Evolutionary conservation across 1,139 yeast genomes (phyloP).

Genomic region (Yamadazyma dushanensis): DNA sequence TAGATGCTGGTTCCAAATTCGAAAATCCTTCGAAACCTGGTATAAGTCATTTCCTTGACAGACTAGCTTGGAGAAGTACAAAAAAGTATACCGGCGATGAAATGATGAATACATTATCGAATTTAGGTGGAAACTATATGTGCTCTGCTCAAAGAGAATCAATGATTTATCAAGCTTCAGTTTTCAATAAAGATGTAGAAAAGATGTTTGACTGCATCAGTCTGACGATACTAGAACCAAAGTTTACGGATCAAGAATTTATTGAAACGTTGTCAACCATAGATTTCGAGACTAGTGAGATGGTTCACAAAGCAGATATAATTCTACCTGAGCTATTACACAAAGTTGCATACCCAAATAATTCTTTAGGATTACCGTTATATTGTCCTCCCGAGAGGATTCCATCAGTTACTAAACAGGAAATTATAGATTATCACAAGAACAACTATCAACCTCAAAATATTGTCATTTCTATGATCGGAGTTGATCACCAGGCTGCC

Average conservation of each 20-base stretch:
- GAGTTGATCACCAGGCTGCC: constrained; percentile 74
- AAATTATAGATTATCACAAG: constrained; percentile 62
- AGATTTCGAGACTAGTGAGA: constrained; percentile 78
- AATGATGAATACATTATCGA: constrained; percentile 75
- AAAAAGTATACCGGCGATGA: constrained; percentile 57
- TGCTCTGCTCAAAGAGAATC: constrained; percentile 92
- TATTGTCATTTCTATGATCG: constrained; percentile 84
- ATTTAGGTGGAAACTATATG: constrained; percentile 91
- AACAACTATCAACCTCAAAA: constrained; percentile 78
- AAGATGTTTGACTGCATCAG: constrained; percentile 75
- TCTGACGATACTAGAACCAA: constrained; percentile 79
- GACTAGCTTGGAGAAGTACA: constrained; percentile 87
- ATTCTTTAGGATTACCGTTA: constrained; percentile 84
- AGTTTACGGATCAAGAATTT: constrained; percentile 67
- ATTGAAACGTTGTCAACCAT: constrained; percentile 74
- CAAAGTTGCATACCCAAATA: constrained; percentile 68
- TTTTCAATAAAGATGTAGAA: constrained; percentile 84
- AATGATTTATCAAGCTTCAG: constrained; percentile 91
- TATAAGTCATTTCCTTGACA: constrained; percentile 78
- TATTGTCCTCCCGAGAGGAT: constrained; percentile 77
- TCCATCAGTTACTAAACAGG: constrained; percentile 50
- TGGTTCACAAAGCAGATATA: constrained; percentile 82
- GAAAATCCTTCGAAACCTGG: constrained; percentile 64
- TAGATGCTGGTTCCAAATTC: constrained; percentile 87
- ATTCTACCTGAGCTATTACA: constrained; percentile 87